Evolutionary conservation across 192 early-diverging fungal genomes (phyloP), one percentile per base, ranked within the genome.

Genomic region (Coemansia sp.): DNA sequence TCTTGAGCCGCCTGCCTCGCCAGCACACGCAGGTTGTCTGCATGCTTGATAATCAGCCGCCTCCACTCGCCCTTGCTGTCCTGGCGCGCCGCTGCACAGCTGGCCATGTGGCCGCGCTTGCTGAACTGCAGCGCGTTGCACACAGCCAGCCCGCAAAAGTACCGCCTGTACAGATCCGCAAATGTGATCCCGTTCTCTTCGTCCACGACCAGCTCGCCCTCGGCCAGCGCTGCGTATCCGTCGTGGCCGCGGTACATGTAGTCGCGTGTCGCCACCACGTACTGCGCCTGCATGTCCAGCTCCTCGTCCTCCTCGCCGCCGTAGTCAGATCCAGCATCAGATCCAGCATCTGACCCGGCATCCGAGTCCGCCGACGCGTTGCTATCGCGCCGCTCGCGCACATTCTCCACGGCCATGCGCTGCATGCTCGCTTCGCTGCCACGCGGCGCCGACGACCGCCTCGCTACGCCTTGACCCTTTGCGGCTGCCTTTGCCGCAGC

Each of bases 241-340:
- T 89, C 87, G 56, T 83, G 80, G 1, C 87, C 87, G 4, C 58
- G 56, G 56, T 84, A 85, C 80, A 89, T 70, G 65, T 89, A 88
- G 49, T 74, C 56, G 14, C 87, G 73, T 9, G 86, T 86, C n/a
- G 73, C 82, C 10, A 87, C 77, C 0, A 67, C 54, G 22, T 88
- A 88, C 22, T 54, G 44, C 1, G 67, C 55, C 8, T 83, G 43
- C 56, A 81, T 63, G 35, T 87, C 83, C 2, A 88, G 60, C 31
- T 69, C 65, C 19, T 60, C 72, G 43, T 80, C 69, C 32, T 65
- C 65, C 33, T 77, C 73, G 46, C 52, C 67, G 28, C 64, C 66
- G 53, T 58, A 61, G 19, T 70, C 75, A 4, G 64, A 71, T 35
- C 65, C 63, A 1, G 57, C 42, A 12, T 71, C 72, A 11, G 54